A percentile compares a stretch with the other conserved stretches of the same genome.
Conservation (phyloP, 768 basidiomycete genomes). For the Xerocomellus dryophilus region DNA sequence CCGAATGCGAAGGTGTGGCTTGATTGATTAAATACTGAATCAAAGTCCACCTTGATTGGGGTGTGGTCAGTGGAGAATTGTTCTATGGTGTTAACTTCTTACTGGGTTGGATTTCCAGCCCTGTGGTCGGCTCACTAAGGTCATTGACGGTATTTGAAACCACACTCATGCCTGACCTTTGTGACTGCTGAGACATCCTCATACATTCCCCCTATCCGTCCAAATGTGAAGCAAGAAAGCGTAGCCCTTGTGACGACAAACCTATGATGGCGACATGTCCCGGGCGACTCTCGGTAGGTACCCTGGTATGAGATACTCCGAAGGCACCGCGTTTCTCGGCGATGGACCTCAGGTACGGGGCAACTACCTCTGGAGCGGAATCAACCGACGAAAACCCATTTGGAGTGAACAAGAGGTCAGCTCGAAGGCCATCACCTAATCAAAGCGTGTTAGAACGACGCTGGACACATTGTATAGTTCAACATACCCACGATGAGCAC, state of each 20-base stretch:
- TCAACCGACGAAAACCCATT: conserved; percentile 55
- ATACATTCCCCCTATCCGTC: conserved; percentile 77
- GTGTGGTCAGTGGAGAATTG: not conserved
- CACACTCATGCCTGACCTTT: conserved; percentile 46
- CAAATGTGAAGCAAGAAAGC: conserved; percentile 2
- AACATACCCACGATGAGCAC: conserved; percentile 74
- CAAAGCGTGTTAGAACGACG: not conserved
- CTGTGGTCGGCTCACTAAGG: conserved; percentile 33
- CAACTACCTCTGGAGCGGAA: conserved; percentile 56
- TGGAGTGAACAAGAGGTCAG: conserved; percentile 69
- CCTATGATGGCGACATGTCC: conserved; percentile 90
- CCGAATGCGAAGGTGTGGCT: conserved; percentile 78
- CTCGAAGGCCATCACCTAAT: conserved; percentile 78
- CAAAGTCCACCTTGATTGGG: conserved; percentile 60
- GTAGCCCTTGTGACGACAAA: conserved; percentile 22
- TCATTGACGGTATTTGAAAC: conserved; percentile 4
- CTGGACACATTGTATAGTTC: not conserved
- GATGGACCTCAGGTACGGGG: conserved; percentile 72
- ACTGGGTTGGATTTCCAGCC: conserved; percentile 88
- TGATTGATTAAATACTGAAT: conserved; percentile 85
- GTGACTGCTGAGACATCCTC: conserved; percentile 88
- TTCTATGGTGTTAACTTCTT: not conserved
- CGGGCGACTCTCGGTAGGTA: conserved; percentile 85
- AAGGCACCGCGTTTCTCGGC: conserved; percentile 67
- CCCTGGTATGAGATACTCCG: conserved; percentile 81